These are phyloP conservation scores for Penicillium verrucosum DNA, from an alignment of 2,329 filamentous ascomycete species.

Conservation along the genomic window DNA sequence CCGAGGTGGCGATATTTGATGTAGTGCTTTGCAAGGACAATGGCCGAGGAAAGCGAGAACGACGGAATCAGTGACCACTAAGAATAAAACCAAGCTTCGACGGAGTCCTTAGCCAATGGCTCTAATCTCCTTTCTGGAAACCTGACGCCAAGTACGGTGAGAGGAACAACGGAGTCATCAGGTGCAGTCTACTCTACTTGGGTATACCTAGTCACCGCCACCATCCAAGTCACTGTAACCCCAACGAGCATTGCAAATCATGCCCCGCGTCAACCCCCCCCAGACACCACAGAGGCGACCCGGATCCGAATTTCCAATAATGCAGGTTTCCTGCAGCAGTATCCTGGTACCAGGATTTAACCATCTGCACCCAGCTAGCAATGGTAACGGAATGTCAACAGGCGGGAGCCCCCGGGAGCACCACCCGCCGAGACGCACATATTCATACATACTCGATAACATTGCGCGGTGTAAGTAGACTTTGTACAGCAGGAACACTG, in stretches of 20 bases:
- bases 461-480: neutral
- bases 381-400: slow-evolving; percentile 6
- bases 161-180: neutral
- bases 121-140: neutral
- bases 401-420: neutral
- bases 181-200: neutral
- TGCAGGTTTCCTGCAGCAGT: slow-evolving; percentile 13
- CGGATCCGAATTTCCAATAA: slow-evolving; percentile 1
- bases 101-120: neutral
- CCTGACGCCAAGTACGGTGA: slow-evolving; percentile 1
- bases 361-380: slow-evolving; percentile 6
- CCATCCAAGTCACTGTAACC: neutral
- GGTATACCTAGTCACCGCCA: slow-evolving; percentile 4
- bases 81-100: neutral
- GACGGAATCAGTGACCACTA: neutral
- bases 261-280: neutral
- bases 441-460: neutral
- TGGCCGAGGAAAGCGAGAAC: neutral
- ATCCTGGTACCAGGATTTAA: slow-evolving; percentile 10
- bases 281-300: neutral
- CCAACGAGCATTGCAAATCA: neutral
- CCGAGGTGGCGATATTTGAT: neutral
- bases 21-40: neutral
- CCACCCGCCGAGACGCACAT: neutral
- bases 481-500: neutral